phyloP scores from a whole-genome alignment of 139 green algal species.

The Tetradesmus obliquus region DNA sequence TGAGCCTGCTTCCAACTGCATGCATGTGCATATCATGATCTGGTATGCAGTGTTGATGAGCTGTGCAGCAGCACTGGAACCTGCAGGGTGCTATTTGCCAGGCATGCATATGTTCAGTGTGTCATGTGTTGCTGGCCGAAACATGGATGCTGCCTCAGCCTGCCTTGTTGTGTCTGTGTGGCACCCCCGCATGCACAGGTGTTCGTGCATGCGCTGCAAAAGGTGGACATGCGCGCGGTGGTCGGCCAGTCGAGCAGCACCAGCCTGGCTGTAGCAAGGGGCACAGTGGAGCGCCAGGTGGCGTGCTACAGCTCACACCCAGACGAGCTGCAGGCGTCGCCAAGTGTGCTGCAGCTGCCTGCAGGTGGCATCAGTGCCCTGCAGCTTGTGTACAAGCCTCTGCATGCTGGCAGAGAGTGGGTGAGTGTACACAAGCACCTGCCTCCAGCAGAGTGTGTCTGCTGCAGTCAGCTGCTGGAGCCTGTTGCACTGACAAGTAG shows the following conservation, averaged over 20 bases:
- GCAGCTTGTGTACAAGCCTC: slow-evolving; percentile 12
- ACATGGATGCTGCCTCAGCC: neutral
- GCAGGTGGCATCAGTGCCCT: neutral
- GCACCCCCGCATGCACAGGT: slow-evolving; percentile 45
- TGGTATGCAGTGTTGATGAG: neutral
- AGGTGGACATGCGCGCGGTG: slow-evolving; percentile 70
- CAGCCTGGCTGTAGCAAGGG: slow-evolving; percentile 61
- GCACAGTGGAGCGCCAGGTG: slow-evolving; percentile 56
- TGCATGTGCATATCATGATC: neutral
- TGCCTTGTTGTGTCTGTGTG: neutral
- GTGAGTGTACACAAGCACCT: neutral
- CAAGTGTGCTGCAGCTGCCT: neutral
- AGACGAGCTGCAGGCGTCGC: slow-evolving; percentile 66
- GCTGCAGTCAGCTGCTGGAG: neutral
- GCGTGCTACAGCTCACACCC: slow-evolving; percentile 65
- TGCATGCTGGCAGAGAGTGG: neutral
- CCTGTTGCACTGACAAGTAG: neutral
- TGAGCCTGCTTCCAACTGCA: neutral
- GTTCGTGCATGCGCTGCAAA: slow-evolving; percentile 68
- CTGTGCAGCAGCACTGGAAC: neutral
- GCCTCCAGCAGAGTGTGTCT: neutral
- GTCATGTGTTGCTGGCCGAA: neutral
- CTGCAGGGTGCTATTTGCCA: neutral
- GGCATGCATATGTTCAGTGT: neutral
- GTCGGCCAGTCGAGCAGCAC: slow-evolving; percentile 68